phyloP scores from a whole-genome alignment of 208 protist genomes.

The Willaertia magna region DNA sequence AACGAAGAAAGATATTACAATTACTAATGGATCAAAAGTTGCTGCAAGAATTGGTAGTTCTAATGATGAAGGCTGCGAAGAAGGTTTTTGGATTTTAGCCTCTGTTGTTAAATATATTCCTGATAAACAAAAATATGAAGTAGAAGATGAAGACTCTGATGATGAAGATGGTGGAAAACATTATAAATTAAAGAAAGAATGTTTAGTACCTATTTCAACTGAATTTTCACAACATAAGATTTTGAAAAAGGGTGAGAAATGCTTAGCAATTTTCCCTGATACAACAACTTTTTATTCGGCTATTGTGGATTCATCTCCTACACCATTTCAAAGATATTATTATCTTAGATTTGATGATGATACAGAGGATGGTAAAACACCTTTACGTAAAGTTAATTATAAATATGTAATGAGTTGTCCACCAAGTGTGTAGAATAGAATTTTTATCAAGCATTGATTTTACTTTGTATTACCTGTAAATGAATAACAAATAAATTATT shows the following conservation, averaged over 20 bases:
- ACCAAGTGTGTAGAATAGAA: too few relatives aligned
- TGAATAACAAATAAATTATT: too few relatives aligned
- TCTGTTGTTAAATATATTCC: not conserved
- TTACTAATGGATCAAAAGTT: not conserved
- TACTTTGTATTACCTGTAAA: too few relatives aligned
- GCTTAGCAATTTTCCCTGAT: conserved; percentile 28
- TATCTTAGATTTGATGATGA: conserved; percentile 30
- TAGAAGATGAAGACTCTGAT: not conserved
- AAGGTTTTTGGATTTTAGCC: not conserved
- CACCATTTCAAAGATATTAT: conserved; percentile 9
- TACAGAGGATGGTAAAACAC: conserved; percentile 14
- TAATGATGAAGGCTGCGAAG: not conserved
- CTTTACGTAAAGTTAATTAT: not conserved
- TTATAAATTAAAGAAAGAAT: not conserved
- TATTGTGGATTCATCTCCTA: conserved; percentile 9
- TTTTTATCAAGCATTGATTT: too few relatives aligned
- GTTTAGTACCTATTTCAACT: not conserved
- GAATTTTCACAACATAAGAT: not conserved
- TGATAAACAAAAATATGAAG: not conserved
- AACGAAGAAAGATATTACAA: not conserved
- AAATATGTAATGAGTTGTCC: conserved; percentile 2
- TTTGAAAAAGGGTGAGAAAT: not conserved
- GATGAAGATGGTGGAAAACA: not conserved
- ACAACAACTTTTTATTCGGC: conserved; percentile 30
- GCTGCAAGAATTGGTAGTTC: not conserved